Evolutionary conservation across 805 yeast genomes (phyloP).

Genomic region (Saccharomycopsis synnaedendra): DNA sequence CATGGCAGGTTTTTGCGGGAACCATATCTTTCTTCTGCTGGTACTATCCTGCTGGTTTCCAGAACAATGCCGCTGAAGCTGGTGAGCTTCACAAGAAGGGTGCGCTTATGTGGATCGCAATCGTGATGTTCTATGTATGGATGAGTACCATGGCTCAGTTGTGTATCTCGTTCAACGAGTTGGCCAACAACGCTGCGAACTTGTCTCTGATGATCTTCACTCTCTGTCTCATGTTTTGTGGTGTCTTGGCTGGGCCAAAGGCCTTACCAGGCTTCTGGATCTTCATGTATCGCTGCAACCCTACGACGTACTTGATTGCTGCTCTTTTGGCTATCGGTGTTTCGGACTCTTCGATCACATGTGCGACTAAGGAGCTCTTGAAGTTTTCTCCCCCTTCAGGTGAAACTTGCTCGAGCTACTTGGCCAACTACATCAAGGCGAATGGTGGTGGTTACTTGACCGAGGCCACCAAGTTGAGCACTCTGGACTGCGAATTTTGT

Average conservation of each 20-base stretch:
- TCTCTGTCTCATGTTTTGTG: conserved; percentile 61
- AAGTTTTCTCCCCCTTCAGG: conserved; percentile 41
- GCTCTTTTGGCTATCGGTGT: conserved; percentile 45
- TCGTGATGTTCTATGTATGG: conserved; percentile 39
- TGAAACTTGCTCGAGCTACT: conserved; percentile 45
- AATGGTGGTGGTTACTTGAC: conserved; percentile 34
- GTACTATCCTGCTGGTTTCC: conserved; percentile 67
- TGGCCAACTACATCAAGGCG: conserved; percentile 25
- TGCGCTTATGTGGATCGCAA: conserved; percentile 38
- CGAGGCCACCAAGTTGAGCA: conserved; percentile 26
- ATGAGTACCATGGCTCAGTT: conserved; percentile 48
- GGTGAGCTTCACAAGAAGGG: conserved; percentile 39
- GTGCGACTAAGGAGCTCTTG: conserved; percentile 38
- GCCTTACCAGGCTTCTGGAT: conserved; percentile 67
- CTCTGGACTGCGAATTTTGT: conserved; percentile 53
- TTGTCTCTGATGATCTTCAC: conserved; percentile 46
- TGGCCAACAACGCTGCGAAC: conserved; percentile 55
- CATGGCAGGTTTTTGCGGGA: conserved; percentile 51
- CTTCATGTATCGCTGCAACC: conserved; percentile 67
- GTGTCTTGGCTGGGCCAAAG: conserved; percentile 51
- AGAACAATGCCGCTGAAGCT: conserved; percentile 42
- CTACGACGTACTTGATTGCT: conserved; percentile 54
- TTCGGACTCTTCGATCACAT: conserved; percentile 35
- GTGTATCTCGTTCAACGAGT: conserved; percentile 45
- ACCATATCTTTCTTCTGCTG: conserved; percentile 51